Evolutionary conservation across 805 yeast species (phyloP), one percentile per base, ranked within the genome.

Genomic region (Yueomyces sinensis): DNA sequence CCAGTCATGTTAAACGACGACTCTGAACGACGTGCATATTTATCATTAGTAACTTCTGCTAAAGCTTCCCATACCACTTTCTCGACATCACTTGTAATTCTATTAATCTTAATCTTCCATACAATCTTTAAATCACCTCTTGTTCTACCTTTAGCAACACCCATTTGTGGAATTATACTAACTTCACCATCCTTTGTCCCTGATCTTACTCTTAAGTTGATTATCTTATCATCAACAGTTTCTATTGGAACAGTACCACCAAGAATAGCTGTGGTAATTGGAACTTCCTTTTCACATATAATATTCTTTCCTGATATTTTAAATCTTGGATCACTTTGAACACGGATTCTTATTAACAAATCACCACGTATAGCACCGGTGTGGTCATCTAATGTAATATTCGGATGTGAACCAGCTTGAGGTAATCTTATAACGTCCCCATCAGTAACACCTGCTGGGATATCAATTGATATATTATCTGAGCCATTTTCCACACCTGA

Each of bases 181-280:
- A 65, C 65, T 35, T 76, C 70, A 18, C 89, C 93, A 29, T 70
- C 62, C 50, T 82, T 93, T 0, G 94, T 82, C 1, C 95, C 97
- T 0, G 82, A 62, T 34, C 93, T 76, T 11, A 91, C 77, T 57
- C 75, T 82, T 37, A 91, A 59, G 55, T 84, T 80, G 34, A 93
- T 63, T 25, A 68, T 68, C 29, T 70, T 70, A 4, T 93, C 96
- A 42, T 76, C 83, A 19, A 91, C 70, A 0, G 98, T 89, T 24
- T 97, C 97, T n/a, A 91, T 72, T 32, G 79, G 74, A 17, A 91
- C 70, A 31, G 73, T 75, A 27, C 99, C 99, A 40, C 99, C 99
- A 31, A 91, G 65, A 0, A 95, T 86, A 1, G 98, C 98, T 0
- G 98, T 91, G 1, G 98, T 91, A 75, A 84, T 81, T 32, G 91